Evolutionary conservation across 306 rosid species (phyloP), one percentile per base, ranked within the genome.

Genomic region (Hippophae gyantsensis): DNA sequence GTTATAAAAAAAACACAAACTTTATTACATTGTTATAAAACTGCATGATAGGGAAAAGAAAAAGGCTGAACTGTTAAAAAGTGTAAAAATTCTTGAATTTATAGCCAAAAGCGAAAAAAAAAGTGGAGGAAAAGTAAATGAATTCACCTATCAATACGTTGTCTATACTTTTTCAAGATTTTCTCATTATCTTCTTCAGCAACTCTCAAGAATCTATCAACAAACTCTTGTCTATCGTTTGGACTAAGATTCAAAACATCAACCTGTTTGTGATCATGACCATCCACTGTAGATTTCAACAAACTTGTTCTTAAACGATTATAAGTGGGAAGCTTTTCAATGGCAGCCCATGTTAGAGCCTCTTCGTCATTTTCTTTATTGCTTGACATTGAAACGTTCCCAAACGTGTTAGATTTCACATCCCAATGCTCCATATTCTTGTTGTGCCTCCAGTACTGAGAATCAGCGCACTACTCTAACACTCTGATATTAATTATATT

Each of bases 321-420:
- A 75, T 74, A 77, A 0, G 94, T 82, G 0, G 94, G 86, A 62
- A 85, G 94, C 63, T 79, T 73, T 69, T 85, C 86, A 51, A 82
- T 57, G 3, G 94, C 80, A 0, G 94, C 94, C 94, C 94, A 85
- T 48, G 52, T 74, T 18, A 85, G 77, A 38, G 79, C 80, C 41
- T 82, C 86, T 26, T 82, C 93, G 40, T 85, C 83, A 10, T 72
- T 67, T 1, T 62, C 68, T 12, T 49, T 64, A 0, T 10, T 42
- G 0, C 64, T 62, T 13, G 95, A 79, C 48, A 65, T 69, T 1
- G 87, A 74, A 58, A 86, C 86, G 49, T 64, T 72, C 8, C 78
- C 85, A 56, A 49, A 13, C 5, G 23, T 12, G n/a, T 49, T 49
- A 32, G 38, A 32, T 4, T 32, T 32, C 38, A 32, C 38, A 32